Evolutionary conservation across 2,329 filamentous ascomycete genomes (phyloP).

Genomic region (Trichoderma lentiforme): DNA sequence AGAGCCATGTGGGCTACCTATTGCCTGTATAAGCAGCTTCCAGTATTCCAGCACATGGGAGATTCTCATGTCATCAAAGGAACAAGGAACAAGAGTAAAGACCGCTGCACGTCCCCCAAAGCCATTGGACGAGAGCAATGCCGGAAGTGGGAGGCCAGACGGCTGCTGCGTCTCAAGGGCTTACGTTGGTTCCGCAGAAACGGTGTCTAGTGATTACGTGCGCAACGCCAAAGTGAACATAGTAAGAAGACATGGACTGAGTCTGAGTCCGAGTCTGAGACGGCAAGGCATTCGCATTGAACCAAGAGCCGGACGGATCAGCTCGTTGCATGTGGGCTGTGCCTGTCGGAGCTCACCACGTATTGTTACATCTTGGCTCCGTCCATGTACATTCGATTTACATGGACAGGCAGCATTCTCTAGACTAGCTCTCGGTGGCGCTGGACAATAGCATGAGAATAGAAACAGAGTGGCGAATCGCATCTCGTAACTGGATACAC

Average conservation of each 20-base stretch:
- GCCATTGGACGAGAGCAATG: not conserved
- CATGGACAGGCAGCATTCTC: not conserved
- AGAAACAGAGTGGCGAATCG: not conserved
- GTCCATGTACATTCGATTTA: not conserved
- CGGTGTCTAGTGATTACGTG: slow-evolving; percentile 12
- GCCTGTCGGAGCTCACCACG: slow-evolving; percentile 13
- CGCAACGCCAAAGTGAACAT: not conserved
- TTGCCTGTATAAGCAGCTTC: not conserved
- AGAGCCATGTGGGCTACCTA: not conserved
- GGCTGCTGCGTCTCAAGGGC: not conserved
- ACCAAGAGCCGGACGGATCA: not conserved
- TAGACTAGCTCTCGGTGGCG: not conserved
- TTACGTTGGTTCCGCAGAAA: not conserved
- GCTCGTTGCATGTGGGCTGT: not conserved
- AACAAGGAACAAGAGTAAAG: not conserved
- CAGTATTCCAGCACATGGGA: not conserved
- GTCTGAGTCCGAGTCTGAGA: not conserved
- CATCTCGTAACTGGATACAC: not conserved
- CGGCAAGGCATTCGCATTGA: not conserved
- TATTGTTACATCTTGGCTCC: not conserved
- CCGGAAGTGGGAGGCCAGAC: not conserved
- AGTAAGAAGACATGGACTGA: not conserved
- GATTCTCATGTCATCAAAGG: not conserved
- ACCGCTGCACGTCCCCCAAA: not conserved
- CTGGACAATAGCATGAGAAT: slow-evolving; percentile 9